Evolutionary conservation across 164 flowering plant species (phyloP).

Genomic region (Kalanchoe fedtschenkoi): DNA sequence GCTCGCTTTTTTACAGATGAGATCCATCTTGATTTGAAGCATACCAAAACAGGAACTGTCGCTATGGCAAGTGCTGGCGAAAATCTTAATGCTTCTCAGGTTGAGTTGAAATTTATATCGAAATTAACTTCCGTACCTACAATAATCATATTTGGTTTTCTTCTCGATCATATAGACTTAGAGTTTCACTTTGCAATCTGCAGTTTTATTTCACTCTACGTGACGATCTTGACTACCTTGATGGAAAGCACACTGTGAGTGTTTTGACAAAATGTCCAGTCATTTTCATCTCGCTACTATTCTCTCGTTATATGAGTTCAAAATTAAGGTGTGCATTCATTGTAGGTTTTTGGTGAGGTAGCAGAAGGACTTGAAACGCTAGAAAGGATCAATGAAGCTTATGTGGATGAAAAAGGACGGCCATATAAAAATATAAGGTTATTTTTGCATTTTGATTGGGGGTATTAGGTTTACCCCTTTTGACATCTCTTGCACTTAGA

Average conservation of each 20-base stretch:
- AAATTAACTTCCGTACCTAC: not conserved
- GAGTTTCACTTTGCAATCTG: constrained; percentile 7
- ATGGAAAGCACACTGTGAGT: constrained; percentile 91
- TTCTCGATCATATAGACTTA: not conserved
- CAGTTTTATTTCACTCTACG: constrained; percentile 94
- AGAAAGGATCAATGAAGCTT: constrained; percentile 83
- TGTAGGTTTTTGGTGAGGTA: constrained; percentile 90
- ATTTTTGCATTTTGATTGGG: not conserved
- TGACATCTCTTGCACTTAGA: not conserved
- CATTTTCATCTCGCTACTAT: not conserved
- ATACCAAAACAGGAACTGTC: constrained; percentile 75
- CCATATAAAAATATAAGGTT: constrained; percentile 86
- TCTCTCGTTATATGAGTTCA: not conserved
- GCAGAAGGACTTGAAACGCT: constrained; percentile 87
- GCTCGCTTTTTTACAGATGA: constrained; percentile 94
- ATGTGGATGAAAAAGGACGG: constrained; percentile 71
- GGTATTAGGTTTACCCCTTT: not conserved
- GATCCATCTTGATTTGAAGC: constrained; percentile 78
- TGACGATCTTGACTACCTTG: constrained; percentile 90
- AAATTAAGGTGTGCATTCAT: not conserved
- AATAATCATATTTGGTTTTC: not conserved
- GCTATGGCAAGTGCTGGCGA: constrained; percentile 99
- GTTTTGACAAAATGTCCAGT: not conserved
- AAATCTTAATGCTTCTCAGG: constrained; percentile 98
- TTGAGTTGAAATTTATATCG: constrained; percentile 8